Evolutionary conservation across 164 flowering plant genomes (phyloP).

Genomic region (Warburgia ugandensis): DNA sequence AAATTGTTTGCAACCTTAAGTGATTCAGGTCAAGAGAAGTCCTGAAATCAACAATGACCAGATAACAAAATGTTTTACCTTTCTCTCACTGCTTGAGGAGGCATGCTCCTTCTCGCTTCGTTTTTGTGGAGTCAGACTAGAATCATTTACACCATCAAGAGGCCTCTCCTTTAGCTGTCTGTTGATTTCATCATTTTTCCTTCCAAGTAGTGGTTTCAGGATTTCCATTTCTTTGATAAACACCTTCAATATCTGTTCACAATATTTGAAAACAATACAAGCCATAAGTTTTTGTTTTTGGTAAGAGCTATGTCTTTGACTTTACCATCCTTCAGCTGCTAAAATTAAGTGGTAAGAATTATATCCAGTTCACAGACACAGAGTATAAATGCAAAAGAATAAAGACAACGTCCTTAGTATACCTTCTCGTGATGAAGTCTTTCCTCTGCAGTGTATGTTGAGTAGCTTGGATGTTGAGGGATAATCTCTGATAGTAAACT

Average conservation of each 20-base stretch:
- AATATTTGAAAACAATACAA: constrained; percentile 2
- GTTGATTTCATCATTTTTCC: constrained; percentile 4
- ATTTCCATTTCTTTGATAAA: constrained; percentile 21
- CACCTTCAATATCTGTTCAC: constrained; percentile 18
- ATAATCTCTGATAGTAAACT: constrained; percentile 17
- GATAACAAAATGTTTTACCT: constrained; percentile 10
- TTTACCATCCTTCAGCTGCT: too few relatives aligned
- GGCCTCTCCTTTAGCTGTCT: not conserved
- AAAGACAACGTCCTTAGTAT: not conserved
- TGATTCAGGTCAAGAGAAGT: too few relatives aligned
- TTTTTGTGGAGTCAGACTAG: not conserved
- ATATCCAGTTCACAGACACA: too few relatives aligned
- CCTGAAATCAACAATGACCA: too few relatives aligned
- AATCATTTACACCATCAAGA: not conserved
- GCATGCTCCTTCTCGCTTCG: too few relatives aligned
- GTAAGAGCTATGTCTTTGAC: too few relatives aligned
- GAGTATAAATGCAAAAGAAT: not conserved
- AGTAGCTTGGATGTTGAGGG: constrained; percentile 22
- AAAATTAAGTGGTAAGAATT: too few relatives aligned
- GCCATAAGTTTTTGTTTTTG: too few relatives aligned
- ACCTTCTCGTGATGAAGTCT: constrained; percentile 28
- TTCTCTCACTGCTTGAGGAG: constrained; percentile 5
- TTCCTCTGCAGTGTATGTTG: constrained; percentile 14
- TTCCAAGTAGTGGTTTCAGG: constrained; percentile 16
- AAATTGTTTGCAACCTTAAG: too few relatives aligned